A percentile compares a stretch with the other conserved stretches of the same genome.
Evolutionary conservation across 306 rosid species (phyloP).

Genomic region (Trichosanthes truncata): DNA sequence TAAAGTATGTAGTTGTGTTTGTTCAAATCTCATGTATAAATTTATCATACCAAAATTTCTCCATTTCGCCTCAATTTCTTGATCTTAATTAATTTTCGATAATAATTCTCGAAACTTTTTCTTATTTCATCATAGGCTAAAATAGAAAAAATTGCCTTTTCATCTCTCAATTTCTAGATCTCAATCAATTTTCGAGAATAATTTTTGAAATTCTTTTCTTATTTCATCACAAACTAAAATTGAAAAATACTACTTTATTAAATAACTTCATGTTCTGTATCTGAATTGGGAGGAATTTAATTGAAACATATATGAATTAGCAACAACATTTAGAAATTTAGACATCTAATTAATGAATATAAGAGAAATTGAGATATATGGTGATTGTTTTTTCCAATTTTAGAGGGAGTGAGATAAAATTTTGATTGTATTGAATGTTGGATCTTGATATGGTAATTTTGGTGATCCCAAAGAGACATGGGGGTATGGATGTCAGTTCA

Average conservation of each 20-base stretch:
- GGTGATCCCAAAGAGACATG: constrained; percentile 7
- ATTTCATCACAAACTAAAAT: no score
- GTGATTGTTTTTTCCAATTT: background rate
- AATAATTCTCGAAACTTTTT: background rate
- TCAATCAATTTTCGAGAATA: background rate
- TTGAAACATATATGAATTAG: no score
- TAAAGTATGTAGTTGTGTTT: background rate
- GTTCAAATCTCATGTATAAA: background rate
- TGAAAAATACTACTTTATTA: no score
- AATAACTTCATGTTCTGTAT: no score
- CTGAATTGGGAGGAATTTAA: no score
- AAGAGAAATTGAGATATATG: background rate
- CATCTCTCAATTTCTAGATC: background rate
- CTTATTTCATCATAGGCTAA: no score
- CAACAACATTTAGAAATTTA: no score
- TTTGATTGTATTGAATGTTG: background rate
- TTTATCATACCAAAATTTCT: background rate
- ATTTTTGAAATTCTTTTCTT: background rate
- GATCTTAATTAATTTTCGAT: background rate
- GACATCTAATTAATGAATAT: no score
- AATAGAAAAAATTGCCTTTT: no score
- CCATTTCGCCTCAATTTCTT: background rate
- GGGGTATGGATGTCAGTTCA: background rate
- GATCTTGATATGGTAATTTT: background rate
- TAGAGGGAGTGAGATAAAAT: background rate